phyloP scores from a whole-genome alignment of 2,329 filamentous ascomycete genomes.

The Elsinoe australis region DNA sequence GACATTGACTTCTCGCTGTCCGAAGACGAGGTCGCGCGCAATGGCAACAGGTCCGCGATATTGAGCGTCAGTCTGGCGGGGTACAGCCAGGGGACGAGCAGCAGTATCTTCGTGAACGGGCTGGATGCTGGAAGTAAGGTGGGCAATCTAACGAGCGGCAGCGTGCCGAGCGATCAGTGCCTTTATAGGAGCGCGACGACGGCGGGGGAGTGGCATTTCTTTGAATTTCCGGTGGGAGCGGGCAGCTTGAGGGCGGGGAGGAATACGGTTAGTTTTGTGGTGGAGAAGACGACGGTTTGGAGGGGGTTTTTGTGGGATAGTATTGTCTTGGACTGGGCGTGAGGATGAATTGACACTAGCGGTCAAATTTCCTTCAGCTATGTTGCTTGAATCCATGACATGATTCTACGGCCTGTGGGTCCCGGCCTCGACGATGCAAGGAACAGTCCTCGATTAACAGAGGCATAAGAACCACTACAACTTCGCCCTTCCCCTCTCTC shows the following conservation, averaged over 20 bases:
- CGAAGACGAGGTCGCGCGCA: not conserved
- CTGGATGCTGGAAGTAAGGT: slow-evolving; percentile 24
- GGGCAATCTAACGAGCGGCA: slow-evolving; percentile 36
- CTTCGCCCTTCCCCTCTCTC: slow-evolving; percentile 22
- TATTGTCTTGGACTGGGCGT: slow-evolving; percentile 33
- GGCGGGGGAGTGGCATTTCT: slow-evolving; percentile 43
- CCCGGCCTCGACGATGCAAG: too few species aligned
- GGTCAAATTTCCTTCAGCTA: too few species aligned
- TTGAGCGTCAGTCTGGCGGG: slow-evolving; percentile 41
- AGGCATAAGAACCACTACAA: slow-evolving; percentile 1
- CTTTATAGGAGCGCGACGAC: slow-evolving; percentile 43
- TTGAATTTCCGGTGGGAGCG: slow-evolving; percentile 34
- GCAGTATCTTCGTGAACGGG: slow-evolving; percentile 38
- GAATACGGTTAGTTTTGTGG: slow-evolving; percentile 34
- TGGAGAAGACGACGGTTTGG: slow-evolving; percentile 33
- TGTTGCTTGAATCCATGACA: too few species aligned
- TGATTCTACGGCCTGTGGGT: too few species aligned
- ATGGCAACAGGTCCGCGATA: slow-evolving; percentile 25
- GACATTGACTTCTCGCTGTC: slow-evolving; percentile 2
- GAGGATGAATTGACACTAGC: too few species aligned
- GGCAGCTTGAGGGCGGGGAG: slow-evolving; percentile 28
- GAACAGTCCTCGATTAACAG: not conserved
- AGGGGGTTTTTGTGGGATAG: slow-evolving; percentile 40
- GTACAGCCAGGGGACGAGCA: slow-evolving; percentile 38
- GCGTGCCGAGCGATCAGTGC: slow-evolving; percentile 38